Percentiles rank a stretch among this genome's conserved stretches.
These are phyloP conservation scores for bread wheat (Triticum aestivum) DNA, from an alignment of 176 grass and related monocot genomes.

Conservation along the genomic window IWGSC_CS_RefSeq_v2.1 NC_057798.1:50666011-50666510, in stretches of 20 bases:
- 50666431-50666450: constrained; percentile 35
- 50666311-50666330: constrained; percentile 23
- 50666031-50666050: constrained; percentile 30
- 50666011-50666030: neutral
- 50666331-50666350: constrained; percentile 41
- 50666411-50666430: neutral
- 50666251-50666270: constrained; percentile 31
- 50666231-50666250: constrained; percentile 39
- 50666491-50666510: constrained; percentile 24
- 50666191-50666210: neutral
- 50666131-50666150: neutral
- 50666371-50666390: constrained; percentile 28
- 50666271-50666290: constrained; percentile 41
- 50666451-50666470: constrained; percentile 47
- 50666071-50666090: neutral
- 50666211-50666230: neutral
- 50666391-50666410: constrained; percentile 7
- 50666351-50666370: constrained; percentile 11
- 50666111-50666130: neutral
- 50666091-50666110: too few relatives aligned
- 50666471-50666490: neutral
- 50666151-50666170: constrained; percentile 28
- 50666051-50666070: neutral
- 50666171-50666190: constrained; percentile 36
- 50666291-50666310: constrained; percentile 32